Base-by-base conservation (phyloP, 2,329 filamentous ascomycete species). In the Alternaria rosae region DNA sequence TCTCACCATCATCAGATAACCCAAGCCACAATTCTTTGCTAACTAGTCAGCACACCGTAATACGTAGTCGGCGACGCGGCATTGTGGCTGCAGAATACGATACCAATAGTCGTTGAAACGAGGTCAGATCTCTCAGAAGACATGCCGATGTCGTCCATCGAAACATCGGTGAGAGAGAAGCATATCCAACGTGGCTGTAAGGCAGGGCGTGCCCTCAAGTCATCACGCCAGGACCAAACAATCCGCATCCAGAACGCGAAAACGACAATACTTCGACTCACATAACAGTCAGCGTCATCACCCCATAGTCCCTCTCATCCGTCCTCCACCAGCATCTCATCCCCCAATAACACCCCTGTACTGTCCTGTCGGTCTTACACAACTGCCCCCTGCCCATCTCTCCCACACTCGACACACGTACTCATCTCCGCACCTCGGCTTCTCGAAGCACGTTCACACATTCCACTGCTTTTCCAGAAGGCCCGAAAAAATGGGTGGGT, bases 381-480 rank as follows among this genome's bases (percentile, higher is more conserved):
- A 28, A 32, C 17, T 21, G n/a, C 51, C 28, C 44, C 38, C 23
- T 44, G 26, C 21, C 9, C 30, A n/a, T 30, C 8, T 30, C 25
- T n/a, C n/a, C n/a, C n/a, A n/a, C n/a, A n/a, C n/a, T n/a, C 54
- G 17, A 50, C 32, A 51, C 23, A 41, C 57, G 26, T 30, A 54
- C 35, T 17, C 28, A 30, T 15, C 38, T 26, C 28, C 20, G 21
- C 43, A 41, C 2, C n/a, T 28, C 7, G 25, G 42, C 43, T 59
- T 59, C 43, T 55, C 51, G 57, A 59, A 55, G 57, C 23, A 17
- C 28, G 42, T 23, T 23, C 55, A 15, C 42, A 54, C 28, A 32
- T 59, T 59, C 43, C 13, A 59, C 32, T 32, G 20, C 43, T 12
- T 42, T 59, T 59, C 57, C 43, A 59, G 57, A 59, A 59, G 57